A percentile compares a stretch with the other conserved stretches of the same genome.
These are phyloP conservation scores for Diplocarpon mali DNA, from an alignment of 2,329 filamentous ascomycete genomes.

Conservation along the genomic window DNA sequence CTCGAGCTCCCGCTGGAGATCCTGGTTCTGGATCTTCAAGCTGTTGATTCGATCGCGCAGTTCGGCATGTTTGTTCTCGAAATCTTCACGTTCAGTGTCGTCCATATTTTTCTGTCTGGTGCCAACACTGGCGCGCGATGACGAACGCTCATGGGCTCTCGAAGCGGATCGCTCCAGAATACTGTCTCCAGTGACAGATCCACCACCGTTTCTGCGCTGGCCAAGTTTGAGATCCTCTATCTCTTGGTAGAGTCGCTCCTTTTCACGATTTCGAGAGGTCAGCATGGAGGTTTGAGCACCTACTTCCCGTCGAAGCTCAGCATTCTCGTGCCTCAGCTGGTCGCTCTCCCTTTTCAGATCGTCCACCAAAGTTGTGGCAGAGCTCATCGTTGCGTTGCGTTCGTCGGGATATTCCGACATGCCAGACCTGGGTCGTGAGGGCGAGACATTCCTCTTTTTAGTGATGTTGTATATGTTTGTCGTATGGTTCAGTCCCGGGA, in stretches of 20 bases:
- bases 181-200: constrained; percentile 66
- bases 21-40: constrained; percentile 80
- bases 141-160: constrained; percentile 61
- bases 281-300: constrained; percentile 96
- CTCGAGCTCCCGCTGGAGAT: constrained; percentile 73
- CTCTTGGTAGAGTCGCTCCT: constrained; percentile 88
- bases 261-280: constrained; percentile 88
- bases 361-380: constrained; percentile 60
- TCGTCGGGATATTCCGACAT: constrained; percentile 35
- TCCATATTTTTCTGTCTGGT: constrained; percentile 35
- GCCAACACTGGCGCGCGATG: constrained; percentile 51
- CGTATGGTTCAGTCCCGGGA: constrained; percentile 39
- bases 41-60: constrained; percentile 79
- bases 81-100: constrained; percentile 73
- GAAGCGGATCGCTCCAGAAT: constrained; percentile 92
- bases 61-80: constrained; percentile 74
- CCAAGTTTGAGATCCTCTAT: constrained; percentile 93
- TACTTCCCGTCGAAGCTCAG: constrained; percentile 81
- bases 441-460: constrained; percentile 38
- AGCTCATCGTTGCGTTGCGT: constrained; percentile 41
- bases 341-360: constrained; percentile 60
- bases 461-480: constrained; percentile 58
- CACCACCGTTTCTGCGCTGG: constrained; percentile 57
- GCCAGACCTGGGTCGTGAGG: constrained; percentile 38
- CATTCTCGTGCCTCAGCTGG: constrained; percentile 82